Evolutionary conservation across 352 stramenopile genomes (phyloP), one percentile per base, ranked within the genome.

Genomic region (Phytopythium mirpurense): DNA sequence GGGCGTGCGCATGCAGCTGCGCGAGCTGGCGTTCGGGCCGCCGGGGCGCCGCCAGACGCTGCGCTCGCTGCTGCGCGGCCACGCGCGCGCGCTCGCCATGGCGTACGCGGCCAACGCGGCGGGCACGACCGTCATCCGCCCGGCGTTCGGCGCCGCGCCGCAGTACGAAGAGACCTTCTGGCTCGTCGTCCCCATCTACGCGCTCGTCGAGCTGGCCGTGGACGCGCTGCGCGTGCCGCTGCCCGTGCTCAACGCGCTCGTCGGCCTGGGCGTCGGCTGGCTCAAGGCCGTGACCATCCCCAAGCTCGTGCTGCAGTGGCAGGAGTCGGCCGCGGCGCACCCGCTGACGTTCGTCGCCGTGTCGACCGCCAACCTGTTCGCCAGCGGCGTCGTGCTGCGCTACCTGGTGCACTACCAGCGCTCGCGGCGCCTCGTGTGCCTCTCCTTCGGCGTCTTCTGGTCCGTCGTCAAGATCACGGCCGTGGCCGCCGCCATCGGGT

Each of bases 231-330:
- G 42, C 19, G 52, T 90, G 10, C 79, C 79, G 6, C 51, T 68
- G 26, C 42, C 63, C 16, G 23, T 85, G 18, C 58, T 90, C 19
- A 72, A 82, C 54, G 65, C 70, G n/a, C 41, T 77, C 18, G 56
- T 83, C 24, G 74, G 74, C 19, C 58, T 88, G n/a, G 57, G 65
- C 51, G 77, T 90, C 44, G 80, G 77, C 54, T 90, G 79, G 79
- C 59, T 88, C 46, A 90, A 90, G 64, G 72, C 79, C 51, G 64
- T 87, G 51, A 87, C 69, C 54, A 86, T 83, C 51, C 63, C 74
- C 27, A 85, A 81, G 47, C 65, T 88, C 41, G 79, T 86, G 36
- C 57, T 68, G 49, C 70, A 86, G 51, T 90, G 79, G 79, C 62
- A 76, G 40, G 26, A 56, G n/a, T 62, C 66, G 27, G 65, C 64